Conservation (phyloP, 352 stramenopile species). For the Globisporangium apiculatum region DNA sequence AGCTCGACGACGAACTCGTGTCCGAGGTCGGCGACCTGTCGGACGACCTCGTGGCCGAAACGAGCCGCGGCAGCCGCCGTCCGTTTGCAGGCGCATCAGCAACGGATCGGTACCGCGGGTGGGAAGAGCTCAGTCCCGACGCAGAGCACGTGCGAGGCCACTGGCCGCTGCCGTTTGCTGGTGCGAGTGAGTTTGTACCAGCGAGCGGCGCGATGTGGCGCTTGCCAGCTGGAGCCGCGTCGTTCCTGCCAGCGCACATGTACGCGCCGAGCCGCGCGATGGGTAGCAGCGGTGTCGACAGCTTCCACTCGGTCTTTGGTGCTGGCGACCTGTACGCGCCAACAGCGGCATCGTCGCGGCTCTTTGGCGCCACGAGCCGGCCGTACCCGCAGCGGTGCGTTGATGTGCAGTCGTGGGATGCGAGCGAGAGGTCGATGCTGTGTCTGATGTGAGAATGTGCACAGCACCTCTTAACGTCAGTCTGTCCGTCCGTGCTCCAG, state of each 20-base stretch:
- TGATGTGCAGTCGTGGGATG: neutral
- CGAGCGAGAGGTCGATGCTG: too few relatives aligned
- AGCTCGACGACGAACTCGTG: constrained; percentile 18
- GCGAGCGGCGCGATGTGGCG: constrained; percentile 3
- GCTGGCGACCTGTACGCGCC: constrained; percentile 1
- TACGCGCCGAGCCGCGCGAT: neutral
- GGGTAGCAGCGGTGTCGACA: neutral
- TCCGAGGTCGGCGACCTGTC: constrained; percentile 18
- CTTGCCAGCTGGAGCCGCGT: neutral
- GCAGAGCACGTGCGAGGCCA: neutral
- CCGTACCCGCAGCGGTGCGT: constrained; percentile 7
- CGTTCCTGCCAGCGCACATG: neutral
- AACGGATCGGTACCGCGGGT: constrained; percentile 7
- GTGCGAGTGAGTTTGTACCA: neutral
- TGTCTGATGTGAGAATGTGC: too few relatives aligned
- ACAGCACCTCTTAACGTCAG: neutral
- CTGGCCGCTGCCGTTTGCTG: constrained; percentile 5
- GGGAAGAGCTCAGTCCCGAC: constrained; percentile 3
- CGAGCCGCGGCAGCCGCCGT: neutral
- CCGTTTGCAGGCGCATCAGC: neutral
- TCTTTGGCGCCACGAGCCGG: neutral
- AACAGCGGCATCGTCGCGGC: neutral
- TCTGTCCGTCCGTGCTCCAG: neutral
- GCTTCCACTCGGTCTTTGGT: neutral
- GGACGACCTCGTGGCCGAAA: constrained; percentile 5